Evolutionary conservation across 2,329 filamentous ascomycete genomes (phyloP).

Genomic region (Paecilomyces fulvus): DNA sequence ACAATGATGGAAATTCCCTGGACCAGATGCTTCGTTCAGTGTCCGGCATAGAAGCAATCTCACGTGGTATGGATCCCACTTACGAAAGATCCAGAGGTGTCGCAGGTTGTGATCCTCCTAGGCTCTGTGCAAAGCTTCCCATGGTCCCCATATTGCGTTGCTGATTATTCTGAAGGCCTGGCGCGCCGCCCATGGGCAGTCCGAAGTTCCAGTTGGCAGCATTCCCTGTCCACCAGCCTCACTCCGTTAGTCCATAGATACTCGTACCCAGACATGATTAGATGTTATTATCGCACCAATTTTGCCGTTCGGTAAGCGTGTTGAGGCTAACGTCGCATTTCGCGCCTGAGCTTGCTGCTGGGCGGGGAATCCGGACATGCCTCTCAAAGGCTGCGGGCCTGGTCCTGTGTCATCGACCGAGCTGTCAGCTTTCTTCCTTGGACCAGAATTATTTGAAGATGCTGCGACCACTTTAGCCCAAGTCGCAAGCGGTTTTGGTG

Average conservation of each 20-base stretch:
- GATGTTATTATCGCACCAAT: conserved; percentile 35
- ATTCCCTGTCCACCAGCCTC: conserved; percentile 32
- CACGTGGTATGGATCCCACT: conserved; percentile 21
- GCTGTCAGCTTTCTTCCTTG: conserved; percentile 7
- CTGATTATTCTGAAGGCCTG: conserved; percentile 43
- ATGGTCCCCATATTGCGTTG: conserved; percentile 43
- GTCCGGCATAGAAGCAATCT: not conserved
- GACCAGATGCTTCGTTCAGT: conserved; percentile 4
- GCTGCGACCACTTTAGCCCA: conserved; percentile 1
- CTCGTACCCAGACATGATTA: not conserved
- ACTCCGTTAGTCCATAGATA: conserved; percentile 15
- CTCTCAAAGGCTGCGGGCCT: conserved; percentile 43
- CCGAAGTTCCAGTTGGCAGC: conserved; percentile 52
- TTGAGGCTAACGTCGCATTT: conserved; percentile 40
- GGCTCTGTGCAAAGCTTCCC: conserved; percentile 50
- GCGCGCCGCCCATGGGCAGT: conserved; percentile 44
- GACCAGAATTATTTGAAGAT: not conserved
- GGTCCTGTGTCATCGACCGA: conserved; percentile 29
- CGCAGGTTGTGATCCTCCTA: conserved; percentile 45
- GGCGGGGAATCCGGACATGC: conserved; percentile 46
- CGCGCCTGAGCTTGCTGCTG: conserved; percentile 42
- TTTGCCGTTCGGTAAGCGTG: conserved; percentile 47
- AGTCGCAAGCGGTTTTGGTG: conserved; percentile 1
- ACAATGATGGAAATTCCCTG: conserved; percentile 57
- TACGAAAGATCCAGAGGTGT: conserved; percentile 50